Evolutionary conservation across 331 rosid genomes (phyloP), one percentile per base, ranked within the genome.

Genomic region (Rhamnella rubrinervis): DNA sequence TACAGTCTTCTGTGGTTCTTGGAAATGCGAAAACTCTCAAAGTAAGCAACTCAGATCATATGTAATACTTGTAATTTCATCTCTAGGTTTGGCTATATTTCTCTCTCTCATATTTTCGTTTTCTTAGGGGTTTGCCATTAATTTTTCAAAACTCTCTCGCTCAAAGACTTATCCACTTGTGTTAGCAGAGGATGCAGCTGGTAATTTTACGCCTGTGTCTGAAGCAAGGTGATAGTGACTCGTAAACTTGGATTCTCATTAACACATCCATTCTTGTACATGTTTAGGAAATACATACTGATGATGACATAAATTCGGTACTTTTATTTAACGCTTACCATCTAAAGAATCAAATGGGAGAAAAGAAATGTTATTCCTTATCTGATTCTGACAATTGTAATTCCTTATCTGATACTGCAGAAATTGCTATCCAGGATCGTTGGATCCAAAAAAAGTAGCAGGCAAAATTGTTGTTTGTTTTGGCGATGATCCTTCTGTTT

Each of bases 351-450:
- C 12, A 1, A 63, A 49, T 16, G 25, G 39, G 6, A 6, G 11
- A 50, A 37, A 16, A 37, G 14, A 67, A 53, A 0, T 21, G 12
- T 3, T 53, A 53, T 6, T 53, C 14, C 37, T 19, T 25, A 2
- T 18, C 7, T 47, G 41, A 16, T 53, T 65, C 40, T 49, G 8
- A 21, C 6, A 19, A 1, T 47, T 49, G 11, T 10, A 18, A 28
- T 40, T 61, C 5, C 70, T 37, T 38, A 53, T 39, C 55, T 16
- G 67, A 12, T 73, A 81, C 25, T 80, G 92, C 87, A 91, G 98
- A 65, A 88, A 91, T 40, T 93, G 98, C 76, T 73, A 72, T 71
- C 98, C 97, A 17, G 97, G 97, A 74, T 93, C 98, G 15, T 59
- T 93, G 68, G 97, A 93, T 78, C 77, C 73, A 59, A 75, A 67